Evolutionary conservation across 768 basidiomycete genomes (phyloP), one percentile per base, ranked within the genome.

Genomic region (Hypholoma sublateritium): DNA sequence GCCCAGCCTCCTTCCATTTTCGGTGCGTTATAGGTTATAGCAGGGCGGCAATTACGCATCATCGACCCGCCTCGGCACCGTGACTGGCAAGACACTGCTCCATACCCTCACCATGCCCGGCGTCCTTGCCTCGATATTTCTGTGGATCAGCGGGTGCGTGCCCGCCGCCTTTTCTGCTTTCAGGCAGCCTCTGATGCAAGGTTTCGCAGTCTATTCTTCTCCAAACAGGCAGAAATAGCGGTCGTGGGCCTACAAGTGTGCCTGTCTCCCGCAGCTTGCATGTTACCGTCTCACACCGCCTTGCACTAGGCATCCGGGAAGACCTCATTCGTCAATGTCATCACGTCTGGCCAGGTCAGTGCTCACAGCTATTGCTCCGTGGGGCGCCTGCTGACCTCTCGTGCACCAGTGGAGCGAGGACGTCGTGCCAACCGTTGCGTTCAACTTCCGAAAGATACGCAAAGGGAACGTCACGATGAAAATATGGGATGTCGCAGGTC

Each of bases 401-500:
- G 59, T 51, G 16, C 17, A 19, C 66, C 72, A 95, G 85, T 97
- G 93, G 90, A 93, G 90, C 57, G 93, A 95, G 76, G 95, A 96
- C 53, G 93, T 95, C n/a, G 94, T 94, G 0, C 95, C 95, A 0
- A 97, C 95, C 1, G 90, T 97, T 19, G 93, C 94, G 6, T 97
- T 94, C 77, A 95, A 94, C 64, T 86, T 94, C 65, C 81, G 91
- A 17, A 93, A 91, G 69, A 87, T 96, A 12, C 79, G 88, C 59
- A 93, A 92, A 65, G 93, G 93, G 12, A 95, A 93, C 58, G 86
- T 96, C 1, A 93, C 91, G 0, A 76, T 97, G 67, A 96, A 94
- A 70, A 86, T 97, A 47, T 97, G 95, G 95, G 95, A 97, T 70
- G 91, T 97, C 37, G 94, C 94, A 59, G 93, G 89, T 91, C 60